A percentile compares a stretch with the other conserved stretches of the same genome.
These are phyloP conservation scores for Eucalyptus brandiana DNA, from an alignment of 345 rosid species.

Conservation along the genomic window DNA sequence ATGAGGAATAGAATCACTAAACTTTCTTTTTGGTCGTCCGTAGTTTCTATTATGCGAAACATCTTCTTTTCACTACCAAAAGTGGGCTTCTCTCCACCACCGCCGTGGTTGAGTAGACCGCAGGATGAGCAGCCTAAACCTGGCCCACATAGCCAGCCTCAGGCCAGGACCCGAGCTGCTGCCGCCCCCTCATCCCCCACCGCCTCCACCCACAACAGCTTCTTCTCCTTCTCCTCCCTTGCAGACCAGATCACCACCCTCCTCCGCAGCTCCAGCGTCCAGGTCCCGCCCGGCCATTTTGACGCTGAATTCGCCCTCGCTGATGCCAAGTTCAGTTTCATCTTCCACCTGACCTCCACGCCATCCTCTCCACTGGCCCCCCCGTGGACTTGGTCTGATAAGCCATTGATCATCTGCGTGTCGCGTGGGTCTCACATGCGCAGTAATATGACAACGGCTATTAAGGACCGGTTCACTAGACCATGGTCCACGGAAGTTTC, in stretches of 20 bases:
- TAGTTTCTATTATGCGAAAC: background rate
- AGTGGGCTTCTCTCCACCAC: background rate
- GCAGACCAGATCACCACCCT: constrained; percentile 69
- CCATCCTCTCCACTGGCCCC: constrained; percentile 14
- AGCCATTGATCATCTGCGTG: background rate
- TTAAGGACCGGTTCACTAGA: background rate
- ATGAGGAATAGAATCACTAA: background rate
- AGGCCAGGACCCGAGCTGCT: constrained; percentile 79
- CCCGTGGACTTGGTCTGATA: background rate
- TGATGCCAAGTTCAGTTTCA: constrained; percentile 82
- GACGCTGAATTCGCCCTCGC: constrained; percentile 75
- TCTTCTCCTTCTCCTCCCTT: constrained; percentile 48
- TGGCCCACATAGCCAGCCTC: constrained; percentile 76
- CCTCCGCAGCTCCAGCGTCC: constrained; percentile 23
- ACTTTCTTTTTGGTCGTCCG: background rate
- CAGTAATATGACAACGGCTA: background rate
- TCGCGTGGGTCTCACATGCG: background rate
- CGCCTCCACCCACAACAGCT: constrained; percentile 42
- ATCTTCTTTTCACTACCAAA: background rate
- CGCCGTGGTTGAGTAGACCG: constrained; percentile 87
- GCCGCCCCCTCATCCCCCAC: constrained; percentile 37
- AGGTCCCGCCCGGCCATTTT: constrained; percentile 37
- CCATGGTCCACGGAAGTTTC: background rate
- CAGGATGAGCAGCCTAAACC: constrained; percentile 76
- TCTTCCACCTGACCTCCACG: constrained; percentile 35